Evolutionary conservation across 2,329 filamentous ascomycete genomes (phyloP), one percentile per base, ranked within the genome.

Genomic region (Cordyceps fumosorosea): DNA sequence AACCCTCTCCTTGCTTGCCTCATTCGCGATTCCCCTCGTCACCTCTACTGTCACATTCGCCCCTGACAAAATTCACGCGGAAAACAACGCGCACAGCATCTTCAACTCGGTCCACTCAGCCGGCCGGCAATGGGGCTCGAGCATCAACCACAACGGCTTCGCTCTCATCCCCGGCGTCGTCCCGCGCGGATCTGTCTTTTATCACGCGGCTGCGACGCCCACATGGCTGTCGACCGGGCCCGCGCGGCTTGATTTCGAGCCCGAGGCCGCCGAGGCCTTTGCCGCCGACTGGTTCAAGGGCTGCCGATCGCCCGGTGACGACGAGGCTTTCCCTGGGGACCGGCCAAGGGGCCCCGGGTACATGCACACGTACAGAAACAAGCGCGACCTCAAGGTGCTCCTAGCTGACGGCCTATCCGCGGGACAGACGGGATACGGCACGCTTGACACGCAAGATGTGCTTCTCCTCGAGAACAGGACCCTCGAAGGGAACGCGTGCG

Each of bases 211-310:
- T 0, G 66, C 66, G 11, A 71, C 68, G 0, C 71, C 66, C 4
- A 67, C 75, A 0, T 72, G 79, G 2, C 76, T 78, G 0, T 79
- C 89, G 0, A 71, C 73, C 2, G 81, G 78, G 0, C 81, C 79
- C 3, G 86, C 91, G 67, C 91, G 89, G 88, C 77, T 92, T 1
- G 89, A 89, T 0, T 92, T 91, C 68, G 89, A 92, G 70, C 81
- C 88, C 3, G 89, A 92, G 67, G 89, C 91, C 72, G 86, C 89
- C 0, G 78, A 88, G 66, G 69, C 78, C 2, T 91, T 92, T 73
- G 81, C 83, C 4, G 1, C 48, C 56, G 20, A 58, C 63, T 16
- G 82, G 82, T 14, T 85, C 34, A 16, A 52, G 20, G 47, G 48
- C n/a, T 29, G 29, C 24, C 22, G n/a, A 26, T 18, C 32, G 16